Conservation (phyloP, 371 early-diverging fungal species). For the Syncephalastrum monosporum region DNA sequence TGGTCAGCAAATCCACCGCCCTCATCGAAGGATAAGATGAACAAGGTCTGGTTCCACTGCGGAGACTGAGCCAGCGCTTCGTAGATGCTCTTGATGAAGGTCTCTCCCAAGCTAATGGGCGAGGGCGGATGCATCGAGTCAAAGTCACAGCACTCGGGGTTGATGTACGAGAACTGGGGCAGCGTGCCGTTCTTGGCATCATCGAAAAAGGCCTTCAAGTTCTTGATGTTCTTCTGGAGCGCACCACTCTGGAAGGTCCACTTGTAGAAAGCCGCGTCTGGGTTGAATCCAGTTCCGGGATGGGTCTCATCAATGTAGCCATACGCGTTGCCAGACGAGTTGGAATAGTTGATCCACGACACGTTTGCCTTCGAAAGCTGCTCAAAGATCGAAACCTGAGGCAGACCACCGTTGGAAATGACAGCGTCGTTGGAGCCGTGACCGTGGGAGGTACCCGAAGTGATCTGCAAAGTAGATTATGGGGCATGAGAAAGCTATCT, state of each 20-base stretch:
- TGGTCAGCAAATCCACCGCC: constrained; percentile 9
- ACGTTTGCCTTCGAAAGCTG: constrained; percentile 13
- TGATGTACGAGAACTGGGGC: constrained; percentile 15
- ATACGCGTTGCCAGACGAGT: constrained; percentile 8
- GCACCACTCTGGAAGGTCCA: constrained; percentile 12
- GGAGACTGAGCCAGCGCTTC: constrained; percentile 30
- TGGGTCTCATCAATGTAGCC: constrained; percentile 6
- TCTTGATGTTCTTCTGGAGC: constrained; percentile 8
- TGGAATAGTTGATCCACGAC: constrained; percentile 18
- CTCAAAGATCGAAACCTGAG: constrained; percentile 15
- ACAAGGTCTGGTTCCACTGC: constrained; percentile 35
- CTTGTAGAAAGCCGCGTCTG: constrained; percentile 13
- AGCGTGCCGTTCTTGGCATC: constrained; percentile 10
- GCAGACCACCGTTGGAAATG: constrained; percentile 14
- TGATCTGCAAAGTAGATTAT: not conserved
- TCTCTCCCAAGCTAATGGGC: constrained; percentile 23
- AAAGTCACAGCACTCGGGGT: constrained; percentile 16
- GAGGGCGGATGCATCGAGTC: constrained; percentile 22
- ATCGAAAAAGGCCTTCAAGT: constrained; percentile 5
- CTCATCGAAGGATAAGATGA: not conserved
- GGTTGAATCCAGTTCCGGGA: constrained; percentile 11
- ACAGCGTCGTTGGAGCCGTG: constrained; percentile 12
- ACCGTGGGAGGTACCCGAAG: constrained; percentile 15
- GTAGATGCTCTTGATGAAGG: constrained; percentile 28
- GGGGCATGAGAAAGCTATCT: no score